Evolutionary conservation across 441 rosid species (phyloP), one percentile per base, ranked within the genome.

Genomic region (Theobroma grandiflorum): DNA sequence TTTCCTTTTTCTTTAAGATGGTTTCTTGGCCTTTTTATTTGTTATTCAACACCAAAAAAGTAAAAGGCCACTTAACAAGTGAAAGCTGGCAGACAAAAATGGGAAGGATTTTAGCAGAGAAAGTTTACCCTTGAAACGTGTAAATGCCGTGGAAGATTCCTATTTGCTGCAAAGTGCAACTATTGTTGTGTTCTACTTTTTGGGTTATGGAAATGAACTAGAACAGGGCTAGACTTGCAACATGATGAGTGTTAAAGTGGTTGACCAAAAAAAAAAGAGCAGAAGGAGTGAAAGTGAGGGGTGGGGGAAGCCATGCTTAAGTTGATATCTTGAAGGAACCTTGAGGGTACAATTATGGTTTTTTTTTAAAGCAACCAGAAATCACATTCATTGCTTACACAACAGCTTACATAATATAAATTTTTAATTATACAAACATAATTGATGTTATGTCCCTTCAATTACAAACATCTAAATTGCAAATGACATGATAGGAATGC

Each of bases 101-200:
- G 65, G 31, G 3, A 33, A 62, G 42, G 42, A 9, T 63, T 35
- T 64, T 37, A 8, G 16, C 45, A 31, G 2, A 16, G 47, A 37
- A 38, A 64, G 22, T 38, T 64, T 64, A 64, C 5, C 43, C 45
- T 0, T 61, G 3, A 43, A 20, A 45, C 31, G 50, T 53, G 49
- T 11, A 35, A 18, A 35, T 72, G 63, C 76, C 76, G n/a, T n/a
- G 47, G 63, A 72, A 72, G 63, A n/a, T 72, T 50, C 45, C 61
- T 33, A 16, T 4, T 50, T 72, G 47, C 31, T 70, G 58, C 58
- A 70, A 22, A 47, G 35, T 31, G 74, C 74, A 47, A 47, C 26
- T 6, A 47, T 26, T 52, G 0, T 16, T 16, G 31, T 7, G 3
- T 45, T 26, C 14, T 26, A 47, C 69, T 37, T 62, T 62, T 37